Conservation (phyloP, 176 grass and related monocot species). For the Neostapfia colusana region DNA sequence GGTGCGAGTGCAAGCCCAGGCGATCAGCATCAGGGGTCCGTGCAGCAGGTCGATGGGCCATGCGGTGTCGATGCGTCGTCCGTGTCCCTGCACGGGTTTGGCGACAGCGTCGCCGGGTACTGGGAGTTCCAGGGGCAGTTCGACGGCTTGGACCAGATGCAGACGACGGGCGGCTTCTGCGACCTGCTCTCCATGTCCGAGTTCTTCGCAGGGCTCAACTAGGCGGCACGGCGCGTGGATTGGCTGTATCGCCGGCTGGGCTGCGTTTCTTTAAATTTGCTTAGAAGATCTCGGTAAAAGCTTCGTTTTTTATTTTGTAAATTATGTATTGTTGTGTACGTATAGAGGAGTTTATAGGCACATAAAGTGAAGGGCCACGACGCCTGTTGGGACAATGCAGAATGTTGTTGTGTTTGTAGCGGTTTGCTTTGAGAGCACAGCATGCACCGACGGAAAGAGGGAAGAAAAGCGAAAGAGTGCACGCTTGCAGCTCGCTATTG, state of each 20-base stretch:
- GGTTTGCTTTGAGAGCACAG: conserved; percentile 13
- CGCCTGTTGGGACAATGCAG: background rate
- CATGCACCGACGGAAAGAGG: conserved; percentile 36
- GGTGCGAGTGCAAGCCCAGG: conserved; percentile 18
- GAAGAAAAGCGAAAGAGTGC: conserved; percentile 9
- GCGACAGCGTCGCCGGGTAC: conserved; percentile 41
- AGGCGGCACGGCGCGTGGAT: background rate
- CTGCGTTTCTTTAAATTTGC: background rate
- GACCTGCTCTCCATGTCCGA: conserved; percentile 62
- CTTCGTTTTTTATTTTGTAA: conserved; percentile 42
- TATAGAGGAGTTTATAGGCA: conserved; percentile 28
- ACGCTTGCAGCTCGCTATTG: conserved; percentile 26
- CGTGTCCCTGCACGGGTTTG: conserved; percentile 49
- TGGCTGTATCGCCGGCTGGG: background rate
- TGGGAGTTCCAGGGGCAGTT: conserved; percentile 57
- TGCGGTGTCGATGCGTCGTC: background rate
- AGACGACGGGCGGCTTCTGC: conserved; percentile 44
- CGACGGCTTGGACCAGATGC: conserved; percentile 56
- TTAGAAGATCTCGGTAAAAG: conserved; percentile 22
- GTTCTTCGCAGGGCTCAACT: conserved; percentile 47
- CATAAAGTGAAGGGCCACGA: conserved; percentile 11
- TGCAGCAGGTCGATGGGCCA: conserved; percentile 46
- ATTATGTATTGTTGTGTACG: conserved; percentile 43
- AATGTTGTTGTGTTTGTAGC: conserved; percentile 18
- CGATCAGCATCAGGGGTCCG: conserved; percentile 32